phyloP scores from a whole-genome alignment of 768 basidiomycete species.

The Leccinum rimulosum region DNA sequence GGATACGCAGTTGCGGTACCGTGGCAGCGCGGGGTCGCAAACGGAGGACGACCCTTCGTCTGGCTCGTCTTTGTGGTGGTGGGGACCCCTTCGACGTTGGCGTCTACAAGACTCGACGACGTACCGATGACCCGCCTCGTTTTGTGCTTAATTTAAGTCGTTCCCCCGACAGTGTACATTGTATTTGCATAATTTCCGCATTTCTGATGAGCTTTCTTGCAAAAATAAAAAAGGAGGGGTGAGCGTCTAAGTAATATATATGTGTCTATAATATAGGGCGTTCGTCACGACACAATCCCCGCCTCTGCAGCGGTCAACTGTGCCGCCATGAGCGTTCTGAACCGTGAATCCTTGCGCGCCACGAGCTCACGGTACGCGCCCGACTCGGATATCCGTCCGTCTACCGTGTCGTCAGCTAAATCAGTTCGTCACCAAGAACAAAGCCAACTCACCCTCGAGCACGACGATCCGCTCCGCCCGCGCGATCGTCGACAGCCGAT shows the following conservation, averaged over 20 bases:
- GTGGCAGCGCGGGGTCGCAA: background rate
- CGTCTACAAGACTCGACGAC: constrained; percentile 73
- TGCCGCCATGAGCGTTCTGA: constrained; percentile 86
- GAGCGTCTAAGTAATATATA: constrained; percentile 2
- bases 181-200: too few relatives aligned
- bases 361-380: constrained; percentile 81
- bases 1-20: constrained; percentile 10
- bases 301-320: constrained; percentile 59
- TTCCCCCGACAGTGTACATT: too few relatives aligned
- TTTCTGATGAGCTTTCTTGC: background rate
- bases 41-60: constrained; percentile 7
- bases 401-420: constrained; percentile 29
- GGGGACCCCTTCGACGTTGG: constrained; percentile 76
- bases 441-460: constrained; percentile 60
- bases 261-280: background rate
- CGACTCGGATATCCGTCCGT: constrained; percentile 77
- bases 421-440: background rate
- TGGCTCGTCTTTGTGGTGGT: constrained; percentile 66
- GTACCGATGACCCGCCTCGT: constrained; percentile 40
- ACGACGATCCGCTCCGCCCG: constrained; percentile 89
- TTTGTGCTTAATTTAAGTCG: background rate
- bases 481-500: constrained; percentile 86
- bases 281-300: constrained; percentile 11
- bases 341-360: constrained; percentile 68
- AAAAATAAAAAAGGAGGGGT: background rate